phyloP scores from a whole-genome alignment of 257 asterid genomes.

The Eustoma russellianum region DNA sequence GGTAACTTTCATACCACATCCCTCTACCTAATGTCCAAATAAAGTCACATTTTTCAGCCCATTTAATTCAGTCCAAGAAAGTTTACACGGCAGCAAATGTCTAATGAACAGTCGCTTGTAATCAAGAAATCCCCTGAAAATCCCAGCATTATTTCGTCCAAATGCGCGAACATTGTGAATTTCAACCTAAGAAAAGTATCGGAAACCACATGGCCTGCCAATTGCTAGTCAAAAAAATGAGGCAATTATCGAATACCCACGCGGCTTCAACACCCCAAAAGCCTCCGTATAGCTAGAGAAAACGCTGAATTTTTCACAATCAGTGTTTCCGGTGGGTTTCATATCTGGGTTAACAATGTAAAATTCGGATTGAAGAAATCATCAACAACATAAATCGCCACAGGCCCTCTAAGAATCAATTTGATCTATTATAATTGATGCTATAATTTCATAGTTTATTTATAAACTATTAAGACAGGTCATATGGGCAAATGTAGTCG shows the following conservation, averaged over 20 bases:
- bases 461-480: too few relatives aligned
- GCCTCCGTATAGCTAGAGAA: constrained; percentile 38
- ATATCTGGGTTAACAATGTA: constrained; percentile 5
- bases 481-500: too few relatives aligned
- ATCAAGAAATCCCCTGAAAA: constrained; percentile 32
- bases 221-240: constrained; percentile 68
- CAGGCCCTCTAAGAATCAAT: too few relatives aligned
- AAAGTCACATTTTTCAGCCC: constrained; percentile 36
- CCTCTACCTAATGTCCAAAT: constrained; percentile 31
- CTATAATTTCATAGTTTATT: too few relatives aligned
- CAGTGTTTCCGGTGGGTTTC: not conserved
- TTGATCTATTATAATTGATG: too few relatives aligned
- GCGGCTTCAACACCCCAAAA: constrained; percentile 38
- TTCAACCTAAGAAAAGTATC: constrained; percentile 8
- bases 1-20: constrained; percentile 33
- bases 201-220: constrained; percentile 32
- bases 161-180: constrained; percentile 63
- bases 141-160: constrained; percentile 37
- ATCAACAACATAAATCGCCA: constrained; percentile 44
- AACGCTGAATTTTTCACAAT: constrained; percentile 25
- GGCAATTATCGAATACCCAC: constrained; percentile 60
- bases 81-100: constrained; percentile 59
- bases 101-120: constrained; percentile 45
- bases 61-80: constrained; percentile 39
- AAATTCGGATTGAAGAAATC: constrained; percentile 39